These are phyloP conservation scores for Fragilaria radians DNA, from an alignment of 108 stramenopile species.

Conservation along the genomic window DNA sequence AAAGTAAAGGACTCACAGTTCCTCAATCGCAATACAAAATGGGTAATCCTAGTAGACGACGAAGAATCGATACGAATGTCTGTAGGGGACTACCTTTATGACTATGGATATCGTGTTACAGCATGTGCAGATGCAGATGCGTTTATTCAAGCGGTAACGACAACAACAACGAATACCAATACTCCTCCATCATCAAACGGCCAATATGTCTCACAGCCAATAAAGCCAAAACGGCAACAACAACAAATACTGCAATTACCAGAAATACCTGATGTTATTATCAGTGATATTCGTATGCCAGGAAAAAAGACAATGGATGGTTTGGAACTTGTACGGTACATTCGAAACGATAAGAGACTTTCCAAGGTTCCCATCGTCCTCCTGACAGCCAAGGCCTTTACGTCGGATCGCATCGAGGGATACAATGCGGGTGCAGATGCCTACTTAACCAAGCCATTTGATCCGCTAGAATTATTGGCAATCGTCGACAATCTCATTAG, in stretches of 20 bases:
- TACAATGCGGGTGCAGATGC: conserved; percentile 76
- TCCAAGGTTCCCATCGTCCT: conserved; percentile 61
- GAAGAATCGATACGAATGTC: conserved; percentile 71
- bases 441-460: conserved; percentile 84
- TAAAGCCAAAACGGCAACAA: conserved; percentile 18
- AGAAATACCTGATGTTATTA: conserved; percentile 49
- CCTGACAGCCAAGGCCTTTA: conserved; percentile 77
- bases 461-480: conserved; percentile 76
- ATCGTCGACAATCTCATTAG: conserved; percentile 70
- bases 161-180: not conserved
- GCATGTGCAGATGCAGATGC: conserved; percentile 63
- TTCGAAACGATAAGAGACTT: conserved; percentile 22
- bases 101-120: conserved; percentile 59
- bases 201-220: conserved; percentile 10
- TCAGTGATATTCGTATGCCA: conserved; percentile 88
- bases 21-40: conserved; percentile 32
- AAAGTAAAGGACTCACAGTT: conserved; percentile 15
- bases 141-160: conserved; percentile 36
- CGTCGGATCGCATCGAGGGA: conserved; percentile 73
- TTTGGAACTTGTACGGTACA: conserved; percentile 51
- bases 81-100: conserved; percentile 65
- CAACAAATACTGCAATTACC: not conserved
- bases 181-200: not conserved
- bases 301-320: conserved; percentile 82
- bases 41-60: conserved; percentile 80